Percentiles rank a stretch among this genome's conserved stretches.
Conservation (phyloP, 139 green algal species). For the Dunaliella sp. region DNA sequence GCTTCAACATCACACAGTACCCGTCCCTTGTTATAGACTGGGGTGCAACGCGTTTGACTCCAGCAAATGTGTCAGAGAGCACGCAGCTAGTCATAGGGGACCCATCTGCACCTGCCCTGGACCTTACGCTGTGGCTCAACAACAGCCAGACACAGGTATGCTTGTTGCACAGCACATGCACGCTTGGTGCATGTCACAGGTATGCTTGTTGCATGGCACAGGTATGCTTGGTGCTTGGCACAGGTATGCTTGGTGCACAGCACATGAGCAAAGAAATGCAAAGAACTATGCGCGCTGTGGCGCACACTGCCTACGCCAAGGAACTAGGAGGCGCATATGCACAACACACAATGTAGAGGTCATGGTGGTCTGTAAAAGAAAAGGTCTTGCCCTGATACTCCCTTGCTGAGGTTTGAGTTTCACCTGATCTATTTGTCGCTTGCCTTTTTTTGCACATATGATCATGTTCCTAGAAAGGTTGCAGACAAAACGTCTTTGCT, state of each 20-base stretch:
- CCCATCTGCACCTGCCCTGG: conserved; percentile 9
- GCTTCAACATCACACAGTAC: conserved; percentile 31
- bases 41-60: conserved; percentile 19
- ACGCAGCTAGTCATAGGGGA: neutral
- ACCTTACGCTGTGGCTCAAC: conserved; percentile 58
- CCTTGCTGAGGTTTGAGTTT: no score
- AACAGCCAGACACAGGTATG: conserved; percentile 40
- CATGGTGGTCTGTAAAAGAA: no score
- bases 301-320: no score
- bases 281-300: no score
- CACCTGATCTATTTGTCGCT: no score
- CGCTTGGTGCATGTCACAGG: neutral
- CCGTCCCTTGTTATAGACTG: conserved; percentile 56
- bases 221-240: neutral
- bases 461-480: no score
- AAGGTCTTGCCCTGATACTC: no score
- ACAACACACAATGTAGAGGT: no score
- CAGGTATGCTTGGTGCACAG: conserved; percentile 2
- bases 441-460: no score
- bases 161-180: neutral
- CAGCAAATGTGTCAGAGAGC: neutral
- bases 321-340: no score
- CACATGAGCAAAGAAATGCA: no score
- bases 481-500: no score
- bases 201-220: neutral